phyloP scores from a whole-genome alignment of 2,329 filamentous ascomycete genomes.

The Teratosphaeria pseudoeucalypti region DNA sequence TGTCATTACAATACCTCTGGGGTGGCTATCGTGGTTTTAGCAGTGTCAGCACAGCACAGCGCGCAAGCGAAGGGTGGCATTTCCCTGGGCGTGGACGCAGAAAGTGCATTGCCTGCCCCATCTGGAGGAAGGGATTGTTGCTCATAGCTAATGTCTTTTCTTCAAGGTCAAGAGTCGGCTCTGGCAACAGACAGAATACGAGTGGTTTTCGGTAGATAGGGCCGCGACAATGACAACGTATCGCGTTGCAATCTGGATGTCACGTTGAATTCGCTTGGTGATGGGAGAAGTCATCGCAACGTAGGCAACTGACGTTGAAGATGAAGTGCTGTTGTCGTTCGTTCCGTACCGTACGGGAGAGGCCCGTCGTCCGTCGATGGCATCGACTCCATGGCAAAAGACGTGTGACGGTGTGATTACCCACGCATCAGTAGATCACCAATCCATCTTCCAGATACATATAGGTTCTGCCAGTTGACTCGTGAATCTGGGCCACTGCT shows the following conservation, averaged over 20 bases:
- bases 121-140: slow-evolving; percentile 1
- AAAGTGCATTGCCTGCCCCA: background rate
- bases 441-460: background rate
- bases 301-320: slow-evolving; percentile 2
- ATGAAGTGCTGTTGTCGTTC: background rate
- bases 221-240: background rate
- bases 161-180: background rate
- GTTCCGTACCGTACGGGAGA: background rate
- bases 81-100: background rate
- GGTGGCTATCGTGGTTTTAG: slow-evolving; percentile 1
- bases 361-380: too few species aligned
- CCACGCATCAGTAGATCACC: background rate
- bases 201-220: slow-evolving; percentile 1
- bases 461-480: background rate
- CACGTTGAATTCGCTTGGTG: background rate
- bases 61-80: background rate
- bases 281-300: background rate
- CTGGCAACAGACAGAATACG: slow-evolving; percentile 2
- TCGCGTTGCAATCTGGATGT: background rate
- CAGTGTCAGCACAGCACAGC: slow-evolving; percentile 1
- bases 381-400: too few species aligned
- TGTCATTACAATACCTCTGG: slow-evolving; percentile 8
- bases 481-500: background rate
- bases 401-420: too few species aligned
- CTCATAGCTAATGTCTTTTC: slow-evolving; percentile 1